Evolutionary conservation across 352 stramenopile species (phyloP), one percentile per base, ranked within the genome.

Genomic region (Pythium periplocum): DNA sequence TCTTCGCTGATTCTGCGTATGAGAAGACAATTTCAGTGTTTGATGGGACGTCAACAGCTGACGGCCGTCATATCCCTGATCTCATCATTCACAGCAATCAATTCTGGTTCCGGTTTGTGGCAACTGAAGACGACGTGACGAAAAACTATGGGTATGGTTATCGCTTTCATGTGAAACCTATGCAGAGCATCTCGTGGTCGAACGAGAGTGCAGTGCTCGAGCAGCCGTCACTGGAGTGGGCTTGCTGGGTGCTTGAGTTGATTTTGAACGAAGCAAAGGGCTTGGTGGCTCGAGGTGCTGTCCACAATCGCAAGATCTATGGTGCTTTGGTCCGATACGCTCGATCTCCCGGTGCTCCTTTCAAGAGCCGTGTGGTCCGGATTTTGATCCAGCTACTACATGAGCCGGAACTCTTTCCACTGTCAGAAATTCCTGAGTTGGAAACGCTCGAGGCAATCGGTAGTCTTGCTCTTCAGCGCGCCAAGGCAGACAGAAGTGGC

Each of bases 231-330:
- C 63, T 95, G 2, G 83, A 95, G 37, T 95, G 83, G 78, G 85
- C 85, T 2, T 95, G 85, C 54, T 95, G 85, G 85, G 53, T 93
- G 8, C 57, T 95, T 8, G 78, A 90, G 35, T 78, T 93, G 12
- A 53, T 95, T 44, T 60, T 95, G 3, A 91, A 88, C 48, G 73
- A 92, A 40, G 78, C 81, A 1, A 80, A 65, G 3, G 78, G 87
- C 48, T 43, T 94, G 2, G 69, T 92, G 6, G 53, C 66, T 0
- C 69, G 70, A 44, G 83, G 83, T 11, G 81, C 79, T 12, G 82
- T 94, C 3, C 85, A 95, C 59, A 90, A 93, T 48, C 71, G 69
- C 10, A 79, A 84, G 51, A 86, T 95, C 5, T 95, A 89, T 53
- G 78, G 68, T 3, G 83, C 85, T 12, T 69, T 95, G 6, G 82